phyloP scores from a whole-genome alignment of 2,329 filamentous ascomycete species.

The Emericellopsis cladophorae region DNA sequence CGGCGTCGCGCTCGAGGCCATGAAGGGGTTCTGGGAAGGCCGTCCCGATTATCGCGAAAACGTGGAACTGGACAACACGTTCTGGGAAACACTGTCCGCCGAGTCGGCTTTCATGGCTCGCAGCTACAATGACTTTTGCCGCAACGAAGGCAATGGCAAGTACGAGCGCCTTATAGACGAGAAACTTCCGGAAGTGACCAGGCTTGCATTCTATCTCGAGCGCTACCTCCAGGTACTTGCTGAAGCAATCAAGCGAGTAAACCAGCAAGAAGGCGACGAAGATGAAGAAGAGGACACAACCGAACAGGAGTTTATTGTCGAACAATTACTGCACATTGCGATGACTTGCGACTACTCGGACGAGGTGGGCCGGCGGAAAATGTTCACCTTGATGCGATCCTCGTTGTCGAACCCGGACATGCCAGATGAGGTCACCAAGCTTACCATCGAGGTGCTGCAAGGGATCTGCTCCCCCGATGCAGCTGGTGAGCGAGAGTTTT shows the following conservation, averaged over 20 bases:
- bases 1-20: constrained; percentile 84
- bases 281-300: constrained; percentile 67
- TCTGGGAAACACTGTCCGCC: constrained; percentile 70
- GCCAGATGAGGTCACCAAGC: constrained; percentile 84
- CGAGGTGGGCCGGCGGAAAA: constrained; percentile 86
- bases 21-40: constrained; percentile 93
- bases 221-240: constrained; percentile 62
- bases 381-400: constrained; percentile 84
- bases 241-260: constrained; percentile 46
- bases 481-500: constrained; percentile 71
- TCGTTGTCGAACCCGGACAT: constrained; percentile 75
- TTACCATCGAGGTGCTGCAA: constrained; percentile 70
- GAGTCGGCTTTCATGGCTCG: constrained; percentile 84
- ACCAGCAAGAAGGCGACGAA: constrained; percentile 40
- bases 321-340: constrained; percentile 87
- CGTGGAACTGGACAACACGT: constrained; percentile 58
- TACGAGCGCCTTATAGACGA: constrained; percentile 71
- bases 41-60: constrained; percentile 70
- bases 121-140: constrained; percentile 90
- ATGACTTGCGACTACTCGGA: constrained; percentile 94
- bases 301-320: constrained; percentile 89
- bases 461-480: constrained; percentile 67
- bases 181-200: constrained; percentile 90
- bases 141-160: constrained; percentile 58
- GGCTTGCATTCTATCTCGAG: constrained; percentile 76